phyloP scores from a whole-genome alignment of 2,329 filamentous ascomycete species.

The Alternaria sp. region DNA sequence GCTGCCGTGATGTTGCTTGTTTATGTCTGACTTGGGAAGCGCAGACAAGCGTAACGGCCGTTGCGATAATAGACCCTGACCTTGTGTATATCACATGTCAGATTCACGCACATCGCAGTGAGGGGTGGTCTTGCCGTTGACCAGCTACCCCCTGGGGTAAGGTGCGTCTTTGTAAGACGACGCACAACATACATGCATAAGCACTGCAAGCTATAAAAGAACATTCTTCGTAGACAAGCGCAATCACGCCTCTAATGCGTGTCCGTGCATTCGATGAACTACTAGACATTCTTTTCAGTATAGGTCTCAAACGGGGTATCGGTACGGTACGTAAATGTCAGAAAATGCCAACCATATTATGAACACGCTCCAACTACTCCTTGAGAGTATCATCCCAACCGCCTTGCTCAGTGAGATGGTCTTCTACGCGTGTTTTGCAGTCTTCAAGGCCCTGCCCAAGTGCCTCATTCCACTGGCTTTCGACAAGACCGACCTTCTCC shows the following conservation, averaged over 20 bases:
- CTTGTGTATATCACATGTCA: slow-evolving; percentile 20
- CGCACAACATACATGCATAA: slow-evolving; percentile 10
- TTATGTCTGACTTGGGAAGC: not conserved
- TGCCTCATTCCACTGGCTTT: slow-evolving; percentile 88
- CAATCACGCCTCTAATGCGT: slow-evolving; percentile 12
- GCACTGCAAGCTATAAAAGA: slow-evolving; percentile 2
- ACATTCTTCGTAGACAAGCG: not conserved
- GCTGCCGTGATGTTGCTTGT: not conserved
- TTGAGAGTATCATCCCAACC: slow-evolving; percentile 79
- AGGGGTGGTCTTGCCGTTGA: slow-evolving; percentile 3
- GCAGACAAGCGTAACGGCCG: slow-evolving; percentile 11
- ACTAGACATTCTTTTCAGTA: slow-evolving; percentile 19
- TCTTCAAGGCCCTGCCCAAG: slow-evolving; percentile 78
- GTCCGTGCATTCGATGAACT: slow-evolving; percentile 15
- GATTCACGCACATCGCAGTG: not conserved
- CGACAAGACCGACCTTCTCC: slow-evolving; percentile 89
- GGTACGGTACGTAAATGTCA: slow-evolving; percentile 36
- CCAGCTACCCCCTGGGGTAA: slow-evolving; percentile 5
- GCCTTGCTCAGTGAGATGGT: slow-evolving; percentile 76
- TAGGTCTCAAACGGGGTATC: slow-evolving; percentile 48
- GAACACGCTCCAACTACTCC: slow-evolving; percentile 40
- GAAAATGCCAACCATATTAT: slow-evolving; percentile 29
- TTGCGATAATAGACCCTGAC: slow-evolving; percentile 8
- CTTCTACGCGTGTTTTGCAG: slow-evolving; percentile 77
- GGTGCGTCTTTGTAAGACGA: slow-evolving; percentile 3